Conservation (phyloP, 805 yeast genomes). For the Danielozyma ontarioensis region DNA sequence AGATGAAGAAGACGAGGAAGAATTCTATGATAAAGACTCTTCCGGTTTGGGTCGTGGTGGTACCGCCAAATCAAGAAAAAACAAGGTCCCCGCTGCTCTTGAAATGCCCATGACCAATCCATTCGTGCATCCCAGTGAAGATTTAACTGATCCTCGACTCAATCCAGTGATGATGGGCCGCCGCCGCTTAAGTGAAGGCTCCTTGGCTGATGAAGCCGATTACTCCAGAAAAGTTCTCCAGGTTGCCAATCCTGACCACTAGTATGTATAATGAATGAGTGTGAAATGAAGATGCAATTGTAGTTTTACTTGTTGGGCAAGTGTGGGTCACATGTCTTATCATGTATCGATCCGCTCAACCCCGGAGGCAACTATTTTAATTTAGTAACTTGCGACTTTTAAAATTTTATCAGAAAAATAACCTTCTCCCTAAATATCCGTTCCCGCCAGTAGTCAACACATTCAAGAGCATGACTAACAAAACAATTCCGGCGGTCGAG, state of each 20-base stretch:
- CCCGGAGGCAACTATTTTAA: too few relatives aligned
- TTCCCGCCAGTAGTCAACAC: too few relatives aligned
- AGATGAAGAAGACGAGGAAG: constrained; percentile 15
- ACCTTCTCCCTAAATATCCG: too few relatives aligned
- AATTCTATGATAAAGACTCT: constrained; percentile 19
- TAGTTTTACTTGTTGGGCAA: too few relatives aligned
- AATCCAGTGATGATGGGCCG: constrained; percentile 78
- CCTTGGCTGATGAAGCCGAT: constrained; percentile 81
- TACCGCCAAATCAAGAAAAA: constrained; percentile 18
- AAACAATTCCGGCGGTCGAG: constrained; percentile 31
- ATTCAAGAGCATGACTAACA: constrained; percentile 2
- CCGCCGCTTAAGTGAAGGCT: constrained; percentile 79
- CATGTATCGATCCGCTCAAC: too few relatives aligned
- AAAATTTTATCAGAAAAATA: too few relatives aligned
- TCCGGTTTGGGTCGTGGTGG: constrained; percentile 23
- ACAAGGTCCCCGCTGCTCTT: constrained; percentile 30
- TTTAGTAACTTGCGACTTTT: too few relatives aligned
- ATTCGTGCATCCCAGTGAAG: constrained; percentile 56
- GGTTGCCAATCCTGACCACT: constrained; percentile 84
- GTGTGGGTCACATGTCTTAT: too few relatives aligned
- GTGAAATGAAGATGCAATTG: not conserved
- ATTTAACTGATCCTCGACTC: constrained; percentile 54
- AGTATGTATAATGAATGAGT: not conserved
- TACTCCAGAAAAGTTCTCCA: constrained; percentile 65
- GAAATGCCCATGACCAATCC: constrained; percentile 50